Evolutionary conservation across 2,329 filamentous ascomycete species (phyloP).

Genomic region (Xylaria sp.): DNA sequence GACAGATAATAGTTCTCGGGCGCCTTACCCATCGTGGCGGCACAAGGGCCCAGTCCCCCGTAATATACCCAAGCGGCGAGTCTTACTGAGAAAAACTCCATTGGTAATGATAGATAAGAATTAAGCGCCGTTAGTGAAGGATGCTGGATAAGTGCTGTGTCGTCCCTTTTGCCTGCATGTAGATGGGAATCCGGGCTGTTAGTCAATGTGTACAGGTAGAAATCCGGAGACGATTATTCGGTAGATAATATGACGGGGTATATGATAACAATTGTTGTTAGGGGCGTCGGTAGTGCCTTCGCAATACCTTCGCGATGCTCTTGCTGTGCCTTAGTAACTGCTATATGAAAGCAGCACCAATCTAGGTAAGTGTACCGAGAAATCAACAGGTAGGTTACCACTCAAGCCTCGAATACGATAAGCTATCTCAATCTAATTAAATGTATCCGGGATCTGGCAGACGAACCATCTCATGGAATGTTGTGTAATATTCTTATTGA

Average conservation of each 20-base stretch:
- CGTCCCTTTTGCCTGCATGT: not conserved
- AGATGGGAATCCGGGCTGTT: not conserved
- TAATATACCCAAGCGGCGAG: not conserved
- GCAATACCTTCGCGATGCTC: not conserved
- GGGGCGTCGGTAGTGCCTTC: not conserved
- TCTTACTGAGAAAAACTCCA: not conserved
- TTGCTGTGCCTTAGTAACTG: not conserved
- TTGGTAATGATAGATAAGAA: not conserved
- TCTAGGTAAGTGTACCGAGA: not conserved
- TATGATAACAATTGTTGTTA: not conserved
- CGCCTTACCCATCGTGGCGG: not conserved
- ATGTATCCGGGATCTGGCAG: not conserved
- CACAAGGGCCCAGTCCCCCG: not conserved
- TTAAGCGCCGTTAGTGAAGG: not conserved
- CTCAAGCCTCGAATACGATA: not conserved
- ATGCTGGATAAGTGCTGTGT: not conserved
- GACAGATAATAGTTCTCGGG: not conserved
- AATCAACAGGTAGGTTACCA: not conserved
- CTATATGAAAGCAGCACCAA: not conserved
- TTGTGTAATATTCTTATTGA: constrained; percentile 10
- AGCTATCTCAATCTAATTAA: not conserved
- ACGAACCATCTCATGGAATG: not conserved
- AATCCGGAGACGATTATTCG: not conserved
- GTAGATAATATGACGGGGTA: not conserved
- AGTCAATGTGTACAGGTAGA: not conserved